These are phyloP conservation scores for Solanum medicagineum DNA, from an alignment of 257 asterid genomes.

Conservation along the genomic window DNA sequence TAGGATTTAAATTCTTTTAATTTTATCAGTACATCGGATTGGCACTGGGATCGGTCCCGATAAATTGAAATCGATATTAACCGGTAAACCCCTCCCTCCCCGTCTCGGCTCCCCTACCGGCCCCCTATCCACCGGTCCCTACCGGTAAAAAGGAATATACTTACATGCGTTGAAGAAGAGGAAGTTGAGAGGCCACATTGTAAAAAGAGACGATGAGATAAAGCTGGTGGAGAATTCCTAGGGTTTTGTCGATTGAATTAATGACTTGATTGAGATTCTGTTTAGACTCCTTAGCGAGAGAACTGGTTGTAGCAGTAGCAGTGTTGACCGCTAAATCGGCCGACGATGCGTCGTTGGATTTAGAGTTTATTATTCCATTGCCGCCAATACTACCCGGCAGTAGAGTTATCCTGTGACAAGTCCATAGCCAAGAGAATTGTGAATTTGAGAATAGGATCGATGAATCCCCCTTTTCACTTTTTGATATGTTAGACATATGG, in stretches of 20 bases:
- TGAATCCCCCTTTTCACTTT: no score
- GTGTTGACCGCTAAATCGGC: conserved; percentile 43
- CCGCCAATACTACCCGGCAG: conserved; percentile 7
- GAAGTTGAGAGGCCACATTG: conserved; percentile 47
- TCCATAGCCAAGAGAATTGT: not conserved
- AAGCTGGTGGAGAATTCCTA: conserved; percentile 63
- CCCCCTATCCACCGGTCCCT: no score
- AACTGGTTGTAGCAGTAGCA: not conserved
- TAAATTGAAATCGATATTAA: no score
- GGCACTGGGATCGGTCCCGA: no score
- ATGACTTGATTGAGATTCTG: conserved; percentile 50
- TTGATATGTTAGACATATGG: no score
- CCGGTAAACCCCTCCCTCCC: no score
- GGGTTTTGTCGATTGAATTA: conserved; percentile 62
- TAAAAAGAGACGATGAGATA: conserved; percentile 25
- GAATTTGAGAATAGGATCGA: no score
- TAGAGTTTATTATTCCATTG: conserved; percentile 26
- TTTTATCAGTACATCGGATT: no score
- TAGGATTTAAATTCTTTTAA: no score
- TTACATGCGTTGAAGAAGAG: no score
- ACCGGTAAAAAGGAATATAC: no score
- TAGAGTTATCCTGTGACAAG: conserved; percentile 1
- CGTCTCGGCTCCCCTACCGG: no score
- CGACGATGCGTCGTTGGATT: conserved; percentile 47
- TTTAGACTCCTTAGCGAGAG: conserved; percentile 7